Conservation (phyloP, 257 asterid species). For the Paulownia fortunei region DNA sequence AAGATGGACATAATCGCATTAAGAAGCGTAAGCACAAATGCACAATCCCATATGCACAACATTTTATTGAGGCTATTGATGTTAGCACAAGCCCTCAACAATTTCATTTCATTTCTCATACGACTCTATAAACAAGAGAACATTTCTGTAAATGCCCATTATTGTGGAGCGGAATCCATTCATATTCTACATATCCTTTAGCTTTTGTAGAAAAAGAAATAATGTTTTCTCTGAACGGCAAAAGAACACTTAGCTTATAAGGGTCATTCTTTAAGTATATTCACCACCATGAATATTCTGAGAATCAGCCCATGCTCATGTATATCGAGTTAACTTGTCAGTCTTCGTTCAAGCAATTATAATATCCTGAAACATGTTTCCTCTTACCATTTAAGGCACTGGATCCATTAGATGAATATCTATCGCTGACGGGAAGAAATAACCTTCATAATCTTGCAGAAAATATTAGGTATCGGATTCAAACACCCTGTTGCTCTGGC, state of each 20-base stretch:
- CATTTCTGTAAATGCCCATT: not conserved
- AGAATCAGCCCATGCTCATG: not conserved
- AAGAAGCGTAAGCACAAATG: not conserved
- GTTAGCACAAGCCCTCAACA: not conserved
- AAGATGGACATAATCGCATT: not conserved
- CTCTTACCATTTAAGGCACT: not conserved
- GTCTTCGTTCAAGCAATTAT: not conserved
- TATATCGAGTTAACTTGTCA: not conserved
- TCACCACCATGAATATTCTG: not conserved
- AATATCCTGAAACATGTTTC: not conserved
- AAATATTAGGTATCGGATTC: no score
- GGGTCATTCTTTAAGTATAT: not conserved
- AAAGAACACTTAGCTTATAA: not conserved
- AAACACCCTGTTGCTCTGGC: no score
- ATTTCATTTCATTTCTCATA: not conserved
- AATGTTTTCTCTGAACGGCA: not conserved
- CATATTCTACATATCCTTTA: not conserved
- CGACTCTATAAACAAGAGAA: not conserved
- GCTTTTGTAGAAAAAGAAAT: not conserved
- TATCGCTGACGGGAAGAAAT: not conserved
- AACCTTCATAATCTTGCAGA: not conserved
- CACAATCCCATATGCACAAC: not conserved
- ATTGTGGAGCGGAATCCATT: not conserved
- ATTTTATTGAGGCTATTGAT: not conserved
- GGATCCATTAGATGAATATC: not conserved